Evolutionary conservation across 306 rosid species (phyloP).

Genomic region (Prunus kanzakura): DNA sequence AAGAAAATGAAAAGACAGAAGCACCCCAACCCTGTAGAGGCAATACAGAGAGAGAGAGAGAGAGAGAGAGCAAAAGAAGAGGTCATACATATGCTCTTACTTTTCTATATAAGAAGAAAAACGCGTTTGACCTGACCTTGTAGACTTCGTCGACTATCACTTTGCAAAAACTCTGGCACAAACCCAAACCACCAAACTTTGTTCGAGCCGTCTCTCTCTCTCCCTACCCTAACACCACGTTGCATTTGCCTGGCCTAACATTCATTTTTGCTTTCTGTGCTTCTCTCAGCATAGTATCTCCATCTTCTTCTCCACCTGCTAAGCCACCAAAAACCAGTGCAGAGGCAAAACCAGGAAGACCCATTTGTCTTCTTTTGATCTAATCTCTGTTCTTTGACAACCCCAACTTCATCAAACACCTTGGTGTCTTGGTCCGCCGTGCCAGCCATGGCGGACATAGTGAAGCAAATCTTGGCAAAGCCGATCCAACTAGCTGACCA

Average conservation of each 20-base stretch:
- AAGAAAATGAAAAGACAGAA: no score
- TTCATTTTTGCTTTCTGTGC: neutral
- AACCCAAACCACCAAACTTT: neutral
- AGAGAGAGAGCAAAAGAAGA: neutral
- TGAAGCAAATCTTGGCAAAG: conserved; percentile 60
- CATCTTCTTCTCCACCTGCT: conserved; percentile 23
- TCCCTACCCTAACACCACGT: neutral
- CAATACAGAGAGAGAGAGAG: no score
- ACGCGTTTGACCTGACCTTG: conserved; percentile 52
- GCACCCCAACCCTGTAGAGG: no score
- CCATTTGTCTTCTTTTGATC: conserved; percentile 12
- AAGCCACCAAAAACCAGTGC: conserved; percentile 4
- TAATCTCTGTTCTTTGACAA: neutral
- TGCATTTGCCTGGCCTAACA: neutral
- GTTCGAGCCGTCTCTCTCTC: neutral
- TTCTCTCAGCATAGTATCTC: neutral
- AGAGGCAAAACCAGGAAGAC: neutral
- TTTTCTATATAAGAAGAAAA: neutral
- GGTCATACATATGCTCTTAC: neutral
- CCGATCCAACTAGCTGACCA: conserved; percentile 89
- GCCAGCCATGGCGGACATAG: conserved; percentile 69
- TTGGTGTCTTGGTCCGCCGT: conserved; percentile 28
- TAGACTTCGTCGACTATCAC: conserved; percentile 19
- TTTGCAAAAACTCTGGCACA: neutral
- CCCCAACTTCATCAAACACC: neutral